Percentiles rank a stretch among this genome's conserved stretches.
phyloP scores from a whole-genome alignment of 768 basidiomycete genomes.

The Amanita pseudoporphyria region DNA sequence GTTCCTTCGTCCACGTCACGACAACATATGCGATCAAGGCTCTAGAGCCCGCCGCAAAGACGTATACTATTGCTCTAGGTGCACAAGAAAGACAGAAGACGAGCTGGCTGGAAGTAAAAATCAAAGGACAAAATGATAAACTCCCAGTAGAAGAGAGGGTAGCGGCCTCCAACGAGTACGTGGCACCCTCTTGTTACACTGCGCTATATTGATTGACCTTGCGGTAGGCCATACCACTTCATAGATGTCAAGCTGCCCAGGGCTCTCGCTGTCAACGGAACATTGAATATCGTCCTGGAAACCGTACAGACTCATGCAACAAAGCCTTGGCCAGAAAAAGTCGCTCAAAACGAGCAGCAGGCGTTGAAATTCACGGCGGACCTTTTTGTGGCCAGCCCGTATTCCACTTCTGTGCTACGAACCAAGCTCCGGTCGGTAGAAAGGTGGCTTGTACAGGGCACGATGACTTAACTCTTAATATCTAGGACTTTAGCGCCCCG shows the following conservation, averaged over 20 bases:
- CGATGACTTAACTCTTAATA: background rate
- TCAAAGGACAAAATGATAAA: slow-evolving; percentile 60
- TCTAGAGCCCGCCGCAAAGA: slow-evolving; percentile 45
- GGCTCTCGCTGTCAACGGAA: slow-evolving; percentile 45
- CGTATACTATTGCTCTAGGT: slow-evolving; percentile 62
- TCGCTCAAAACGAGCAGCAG: slow-evolving; percentile 70
- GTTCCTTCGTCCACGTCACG: slow-evolving; percentile 78
- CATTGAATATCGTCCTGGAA: slow-evolving; percentile 70
- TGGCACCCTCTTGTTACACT: slow-evolving; percentile 9
- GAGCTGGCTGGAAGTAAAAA: slow-evolving; percentile 69
- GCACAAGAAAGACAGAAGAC: slow-evolving; percentile 54
- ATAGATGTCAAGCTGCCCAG: slow-evolving; percentile 59
- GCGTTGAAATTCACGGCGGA: slow-evolving; percentile 68
- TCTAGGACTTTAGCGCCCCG: slow-evolving; percentile 60
- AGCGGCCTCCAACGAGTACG: slow-evolving; percentile 44
- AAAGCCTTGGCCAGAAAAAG: slow-evolving; percentile 63
- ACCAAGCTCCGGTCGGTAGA: slow-evolving; percentile 73
- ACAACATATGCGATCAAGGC: slow-evolving; percentile 83
- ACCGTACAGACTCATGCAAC: slow-evolving; percentile 73
- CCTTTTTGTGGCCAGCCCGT: slow-evolving; percentile 79
- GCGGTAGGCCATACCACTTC: slow-evolving; percentile 34
- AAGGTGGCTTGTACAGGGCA: background rate
- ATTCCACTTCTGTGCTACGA: slow-evolving; percentile 70
- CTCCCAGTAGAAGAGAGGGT: slow-evolving; percentile 42
- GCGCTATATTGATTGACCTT: slow-evolving; percentile 8